Base-by-base conservation (phyloP, 768 basidiomycete genomes). In the Termitomyces sp. region DNA sequence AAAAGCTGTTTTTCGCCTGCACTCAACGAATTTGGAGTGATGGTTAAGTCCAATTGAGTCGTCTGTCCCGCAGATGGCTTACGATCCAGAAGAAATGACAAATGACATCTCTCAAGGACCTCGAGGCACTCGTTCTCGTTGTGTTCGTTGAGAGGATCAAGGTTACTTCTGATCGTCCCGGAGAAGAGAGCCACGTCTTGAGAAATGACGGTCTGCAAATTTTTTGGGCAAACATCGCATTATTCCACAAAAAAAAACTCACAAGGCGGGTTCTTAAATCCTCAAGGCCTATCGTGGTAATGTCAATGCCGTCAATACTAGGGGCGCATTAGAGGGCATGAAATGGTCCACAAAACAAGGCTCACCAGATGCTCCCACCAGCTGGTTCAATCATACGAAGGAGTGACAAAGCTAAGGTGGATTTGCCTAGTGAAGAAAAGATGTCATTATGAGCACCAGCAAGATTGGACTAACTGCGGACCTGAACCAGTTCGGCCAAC, bases 1-100 rank as follows among this genome's bases (percentile, higher is more conserved):
- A 88, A 74, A 2, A 89, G 72, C 59, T 94, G 92, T 45, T 89
- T 77, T 66, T 93, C 88, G 37, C 91, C 90, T 14, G 87, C 87
- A 50, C 84, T 83, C 61, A 90, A 70, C 49, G 84, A 82, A 17
- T 83, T 84, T 22, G 82, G 80, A 53, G 79, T 82, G 28, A 92
- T 83, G 0, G 78, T 74, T 68, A 84, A 81, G 55, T 87, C 81
- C 14, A 92, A 72, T 17, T 72, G 53, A 9, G 70, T 70, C 1
- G 70, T 60, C 48, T 73, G 70, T 12, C 68, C 66, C 15, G 55
- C 51, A 6, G 66, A 68, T 9, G 69, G 61, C 17, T 66, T 65
- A 53, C 74, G 70, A 17, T 68, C 70, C 19, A 85, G 71, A 32
- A 79, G 66, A 3, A 74, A 68, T 10, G 67, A 70, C 17, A 89